These are phyloP conservation scores for Ottelia alismoides DNA, from an alignment of 106 monocot genomes.

Conservation along the genomic window DNA sequence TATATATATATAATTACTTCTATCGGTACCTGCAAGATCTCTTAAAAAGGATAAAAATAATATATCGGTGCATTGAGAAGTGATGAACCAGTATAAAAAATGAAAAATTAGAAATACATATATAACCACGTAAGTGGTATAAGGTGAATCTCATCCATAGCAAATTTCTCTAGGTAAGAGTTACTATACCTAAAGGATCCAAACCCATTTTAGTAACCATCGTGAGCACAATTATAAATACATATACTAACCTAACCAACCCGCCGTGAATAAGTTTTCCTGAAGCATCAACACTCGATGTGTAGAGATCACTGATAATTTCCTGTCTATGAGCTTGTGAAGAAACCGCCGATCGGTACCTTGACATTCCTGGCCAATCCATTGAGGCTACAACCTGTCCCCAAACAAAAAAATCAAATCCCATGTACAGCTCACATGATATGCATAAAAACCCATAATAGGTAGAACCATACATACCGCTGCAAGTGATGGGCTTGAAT, in stretches of 20 bases:
- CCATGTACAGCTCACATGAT: too few relatives aligned
- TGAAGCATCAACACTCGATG: not conserved
- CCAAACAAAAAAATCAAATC: too few relatives aligned
- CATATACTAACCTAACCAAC: conserved; percentile 39
- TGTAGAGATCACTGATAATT: conserved; percentile 51
- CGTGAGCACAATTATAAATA: not conserved
- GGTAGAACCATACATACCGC: conserved; percentile 24
- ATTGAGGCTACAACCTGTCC: conserved; percentile 65
- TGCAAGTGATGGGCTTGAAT: conserved; percentile 56
- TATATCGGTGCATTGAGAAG: too few relatives aligned
- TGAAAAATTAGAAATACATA: too few relatives aligned
- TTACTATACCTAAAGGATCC: too few relatives aligned
- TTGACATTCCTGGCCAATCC: conserved; percentile 70
- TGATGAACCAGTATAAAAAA: too few relatives aligned
- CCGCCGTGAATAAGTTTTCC: conserved; percentile 7
- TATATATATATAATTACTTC: too few relatives aligned
- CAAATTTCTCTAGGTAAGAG: too few relatives aligned
- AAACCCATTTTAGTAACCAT: not conserved
- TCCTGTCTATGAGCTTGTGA: conserved; percentile 51
- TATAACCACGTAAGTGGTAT: too few relatives aligned
- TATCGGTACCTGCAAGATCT: too few relatives aligned
- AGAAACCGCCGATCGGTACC: conserved; percentile 44
- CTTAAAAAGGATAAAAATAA: too few relatives aligned
- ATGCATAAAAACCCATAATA: not conserved
- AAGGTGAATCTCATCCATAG: too few relatives aligned